Percentiles rank a stretch among this genome's conserved stretches.
These are phyloP conservation scores for Pachysandra terminalis DNA, from an alignment of 164 flowering plant species.

Conservation along the genomic window DNA sequence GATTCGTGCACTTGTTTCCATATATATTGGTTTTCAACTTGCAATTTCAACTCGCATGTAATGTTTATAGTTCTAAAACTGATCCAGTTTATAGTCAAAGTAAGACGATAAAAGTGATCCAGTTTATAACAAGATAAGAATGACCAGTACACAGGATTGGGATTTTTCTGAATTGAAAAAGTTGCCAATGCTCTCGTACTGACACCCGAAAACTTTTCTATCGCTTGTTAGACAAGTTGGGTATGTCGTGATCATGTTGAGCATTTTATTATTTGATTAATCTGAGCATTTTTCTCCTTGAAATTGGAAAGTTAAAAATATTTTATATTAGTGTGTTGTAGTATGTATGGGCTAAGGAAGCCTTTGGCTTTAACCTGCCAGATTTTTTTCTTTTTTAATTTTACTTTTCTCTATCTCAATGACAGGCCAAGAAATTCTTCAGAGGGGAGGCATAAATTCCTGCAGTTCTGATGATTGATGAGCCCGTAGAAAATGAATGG, in stretches of 20 bases:
- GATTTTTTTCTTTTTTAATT: background rate
- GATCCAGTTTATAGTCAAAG: background rate
- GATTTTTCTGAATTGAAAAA: background rate
- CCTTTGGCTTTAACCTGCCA: background rate
- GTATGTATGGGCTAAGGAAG: too few species aligned
- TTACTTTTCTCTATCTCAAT: background rate
- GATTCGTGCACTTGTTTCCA: background rate
- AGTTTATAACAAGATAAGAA: background rate
- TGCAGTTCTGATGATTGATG: background rate
- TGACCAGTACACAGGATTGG: background rate
- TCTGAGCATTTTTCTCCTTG: too few species aligned
- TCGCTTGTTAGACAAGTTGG: background rate
- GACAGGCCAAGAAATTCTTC: background rate
- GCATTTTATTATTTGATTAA: background rate
- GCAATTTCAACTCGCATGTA: background rate
- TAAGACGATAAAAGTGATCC: background rate
- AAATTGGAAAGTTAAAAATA: too few species aligned
- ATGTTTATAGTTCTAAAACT: too few species aligned
- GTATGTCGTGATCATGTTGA: background rate
- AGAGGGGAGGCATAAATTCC: background rate
- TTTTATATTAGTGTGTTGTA: too few species aligned
- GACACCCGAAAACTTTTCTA: background rate
- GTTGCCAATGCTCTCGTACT: background rate
- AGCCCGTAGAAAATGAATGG: background rate
- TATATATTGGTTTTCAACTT: background rate